These are phyloP conservation scores for Cytospora piceicola DNA, from an alignment of 2,329 filamentous ascomycete genomes.

Conservation along the genomic window DNA sequence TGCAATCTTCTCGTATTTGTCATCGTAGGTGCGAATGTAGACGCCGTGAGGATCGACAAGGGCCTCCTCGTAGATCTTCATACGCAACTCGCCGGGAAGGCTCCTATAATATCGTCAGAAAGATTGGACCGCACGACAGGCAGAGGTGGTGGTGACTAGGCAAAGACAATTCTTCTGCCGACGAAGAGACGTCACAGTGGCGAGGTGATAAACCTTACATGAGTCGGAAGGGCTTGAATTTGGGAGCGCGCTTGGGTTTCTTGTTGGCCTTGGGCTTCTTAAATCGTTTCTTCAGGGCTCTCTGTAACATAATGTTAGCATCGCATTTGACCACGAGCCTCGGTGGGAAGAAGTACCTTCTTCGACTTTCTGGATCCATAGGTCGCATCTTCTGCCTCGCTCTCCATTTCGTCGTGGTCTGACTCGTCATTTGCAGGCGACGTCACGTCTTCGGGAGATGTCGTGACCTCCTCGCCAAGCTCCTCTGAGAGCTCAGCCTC, in stretches of 20 bases:
- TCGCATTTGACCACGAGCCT: background rate
- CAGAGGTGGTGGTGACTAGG: background rate
- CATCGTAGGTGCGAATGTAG: background rate
- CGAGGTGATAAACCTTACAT: background rate
- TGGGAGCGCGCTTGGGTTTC: conserved; percentile 5
- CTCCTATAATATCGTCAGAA: background rate
- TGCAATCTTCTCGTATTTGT: background rate
- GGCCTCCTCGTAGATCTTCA: conserved; percentile 11
- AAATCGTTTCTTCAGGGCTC: background rate
- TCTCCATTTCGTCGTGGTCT: background rate
- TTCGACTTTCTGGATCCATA: conserved; percentile 8
- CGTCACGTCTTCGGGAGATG: background rate
- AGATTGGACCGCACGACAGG: background rate
- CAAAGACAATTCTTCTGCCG: no score
- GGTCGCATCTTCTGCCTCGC: conserved; percentile 16
- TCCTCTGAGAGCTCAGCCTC: conserved; percentile 3
- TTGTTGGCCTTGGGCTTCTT: background rate
- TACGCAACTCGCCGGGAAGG: conserved; percentile 9
- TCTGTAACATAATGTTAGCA: background rate
- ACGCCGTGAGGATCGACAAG: conserved; percentile 15
- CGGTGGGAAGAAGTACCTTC: background rate
- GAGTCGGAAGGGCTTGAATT: conserved; percentile 17
- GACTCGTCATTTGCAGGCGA: background rate
- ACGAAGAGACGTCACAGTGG: background rate
- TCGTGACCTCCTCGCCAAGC: background rate